Evolutionary conservation across 2,329 filamentous ascomycete species (phyloP), one percentile per base, ranked within the genome.

Genomic region (Rutstroemia sp.): DNA sequence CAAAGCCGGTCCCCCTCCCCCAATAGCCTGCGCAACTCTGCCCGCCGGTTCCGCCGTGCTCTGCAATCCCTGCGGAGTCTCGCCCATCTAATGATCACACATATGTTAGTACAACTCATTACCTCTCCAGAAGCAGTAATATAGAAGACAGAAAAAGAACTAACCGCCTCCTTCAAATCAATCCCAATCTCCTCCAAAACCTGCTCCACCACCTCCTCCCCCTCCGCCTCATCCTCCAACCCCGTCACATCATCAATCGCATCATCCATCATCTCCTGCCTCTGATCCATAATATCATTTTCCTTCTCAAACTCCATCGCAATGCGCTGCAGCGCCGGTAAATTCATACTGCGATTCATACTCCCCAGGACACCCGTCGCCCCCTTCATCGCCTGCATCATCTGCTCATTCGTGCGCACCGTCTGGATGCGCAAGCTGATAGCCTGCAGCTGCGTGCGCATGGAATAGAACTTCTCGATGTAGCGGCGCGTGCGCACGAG

Each of bases 371-470:
- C 86, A 73, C 87, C 85, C 1, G 94, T 97, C 4, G 94, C 94
- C 37, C 94, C 94, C 73, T 96, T 99, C 94, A 99, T 97, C 8
- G 92, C 94, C 73, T 96, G 90, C 92, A 96, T 96, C 94, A 99
- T 99, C 73, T 97, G 92, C 72, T 99, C 94, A 73, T 99, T 99
- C 64, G 92, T 96, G 62, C 94, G 86, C 62, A 97, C 92, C 50
- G 94, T 99, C 89, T 97, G 94, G 69, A 99, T 92, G 46, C 92
- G 84, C 54, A 99, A 75, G 14, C 90, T 95, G 65, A 99, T 96
- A 62, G 95, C 94, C 71, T 99, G 94, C 63, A 99, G 75, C 72
- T 97, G 92, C 63, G 92, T 97, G 64, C 91, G 86, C 92, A 99
- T 97, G 68, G 89, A 87, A 70, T 96, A 97, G 75, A 99, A 99